Conservation (phyloP, 108 stramenopile species). For the Chaetoceros muelleri region DNA sequence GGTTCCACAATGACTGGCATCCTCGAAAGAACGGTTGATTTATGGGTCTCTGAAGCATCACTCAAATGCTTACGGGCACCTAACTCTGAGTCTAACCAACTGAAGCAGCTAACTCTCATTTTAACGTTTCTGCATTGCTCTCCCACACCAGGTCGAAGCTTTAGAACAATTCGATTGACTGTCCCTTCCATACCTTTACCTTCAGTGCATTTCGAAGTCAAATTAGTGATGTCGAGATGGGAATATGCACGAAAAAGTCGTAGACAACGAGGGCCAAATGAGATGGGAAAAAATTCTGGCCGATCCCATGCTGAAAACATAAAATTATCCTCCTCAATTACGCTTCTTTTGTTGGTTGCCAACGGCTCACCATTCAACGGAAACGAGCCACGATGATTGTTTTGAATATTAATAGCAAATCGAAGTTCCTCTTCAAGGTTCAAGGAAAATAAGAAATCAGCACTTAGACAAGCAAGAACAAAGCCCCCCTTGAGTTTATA, state of each 20-base stretch:
- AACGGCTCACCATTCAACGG: not conserved
- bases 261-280: slow-evolving; percentile 57
- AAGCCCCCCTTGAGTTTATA: not conserved
- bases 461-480: not conserved
- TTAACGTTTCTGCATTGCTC: slow-evolving; percentile 49
- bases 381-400: not conserved
- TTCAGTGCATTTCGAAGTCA: slow-evolving; percentile 37
- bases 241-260: slow-evolving; percentile 59
- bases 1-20: not conserved
- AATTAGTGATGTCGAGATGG: slow-evolving; percentile 44
- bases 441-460: not conserved
- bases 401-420: not conserved
- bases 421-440: not conserved
- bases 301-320: slow-evolving; percentile 60
- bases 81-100: slow-evolving; percentile 1
- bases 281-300: slow-evolving; percentile 38
- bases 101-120: slow-evolving; percentile 29
- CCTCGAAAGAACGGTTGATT: not conserved
- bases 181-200: slow-evolving; percentile 69
- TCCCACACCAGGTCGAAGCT: slow-evolving; percentile 32
- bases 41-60: not conserved
- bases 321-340: slow-evolving; percentile 76
- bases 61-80: not conserved
- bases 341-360: slow-evolving; percentile 27
- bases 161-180: slow-evolving; percentile 67